Base-by-base conservation (phyloP, 2,329 filamentous ascomycete species). In the Didymosphaeria variabile region DNA sequence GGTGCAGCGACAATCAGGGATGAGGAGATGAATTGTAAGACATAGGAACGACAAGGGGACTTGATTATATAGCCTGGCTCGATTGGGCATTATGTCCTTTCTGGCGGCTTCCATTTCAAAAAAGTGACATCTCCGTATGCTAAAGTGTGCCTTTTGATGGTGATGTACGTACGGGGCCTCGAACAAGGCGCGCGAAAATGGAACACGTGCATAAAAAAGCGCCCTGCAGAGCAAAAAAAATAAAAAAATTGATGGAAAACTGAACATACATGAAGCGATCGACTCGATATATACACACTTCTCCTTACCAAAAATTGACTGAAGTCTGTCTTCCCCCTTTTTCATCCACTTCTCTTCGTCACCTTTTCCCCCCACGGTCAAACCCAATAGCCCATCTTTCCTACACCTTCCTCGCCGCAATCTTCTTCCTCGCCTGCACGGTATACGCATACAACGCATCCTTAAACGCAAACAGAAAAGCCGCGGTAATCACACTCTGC, bases 401-500 rank as follows among this genome's bases (percentile, higher is more conserved):
- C n/a, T 32, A 55, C 15, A 47, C n/a, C 31, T 47, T 46, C 53
- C 42, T 55, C 19, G 42, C 40, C 44, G 77, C 75, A 52, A 79
- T 60, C 65, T 74, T 73, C 70, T 69, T 78, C 60, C 92, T 85
- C 34, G 93, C 86, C 71, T 84, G 87, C 54, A 94, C 81, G 0
- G 89, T 94, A 79, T 91, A 88, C 72, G 93, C 91, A 77, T 98
- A 99, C 6, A 99, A 86, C 7, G 93, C 92, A 77, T 99, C 95
- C 85, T 99, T 99, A 84, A 99, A 97, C 1, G 94, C 95, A 77
- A 99, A 99, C 60, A 99, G 83, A 80, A 98, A 93, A 2, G 95
- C 95, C 6, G 95, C 95, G 5, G 95, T 99, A 64, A 99, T 86
- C 49, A 98, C 95, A 76, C 94, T 97, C 82, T 99, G 95, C 21